Evolutionary conservation across 108 stramenopile species (phyloP), one percentile per base, ranked within the genome.

Genomic region (Epipyxis sp.): DNA sequence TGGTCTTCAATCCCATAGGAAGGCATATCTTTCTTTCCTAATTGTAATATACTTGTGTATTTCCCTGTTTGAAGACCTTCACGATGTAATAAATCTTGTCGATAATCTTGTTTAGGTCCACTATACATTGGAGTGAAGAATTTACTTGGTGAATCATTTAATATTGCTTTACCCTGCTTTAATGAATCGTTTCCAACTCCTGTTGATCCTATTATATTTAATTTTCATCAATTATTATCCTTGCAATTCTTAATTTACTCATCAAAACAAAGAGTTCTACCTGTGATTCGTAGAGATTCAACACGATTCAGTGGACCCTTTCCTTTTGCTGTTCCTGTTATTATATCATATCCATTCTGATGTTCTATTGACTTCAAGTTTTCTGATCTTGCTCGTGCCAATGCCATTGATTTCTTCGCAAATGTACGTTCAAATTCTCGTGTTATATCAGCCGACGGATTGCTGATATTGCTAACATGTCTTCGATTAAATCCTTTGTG

Each of bases 11-110:
- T 41, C n/a, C 83, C 83, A 29, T 37, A 71, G 0, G 83, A 81
- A 1, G 71, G 77, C 0, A 82, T 78, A 32, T 84, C 83, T 29
- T 41, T 69, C 30, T 69, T n/a, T 29, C 83, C 80, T 0, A 81
- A 32, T 0, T 81, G 69, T 39, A 84, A 78, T 67, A 84, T 77
- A 40, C 78, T 13, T 10, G 77, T 68, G 10, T 62, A 78, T 46
- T 84, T 84, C 0, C 81, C 77, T 29, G 76, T 65, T 78, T 34
- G 79, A 57, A 84, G 59, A 34, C 83, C 83, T n/a, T 84, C 81
- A 27, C 78, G 81, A 44, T 34, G 69, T 35, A 84, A 29, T 1
- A 79, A 45, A 39, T 81, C 77, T 58, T 84, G 83, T 6, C 83
- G 81, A 16, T 80, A 59, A 44, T 84, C 79, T 44, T 84, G 83